Evolutionary conservation across 352 stramenopile genomes (phyloP).

Genomic region (Aphanomyces cochlioides): DNA sequence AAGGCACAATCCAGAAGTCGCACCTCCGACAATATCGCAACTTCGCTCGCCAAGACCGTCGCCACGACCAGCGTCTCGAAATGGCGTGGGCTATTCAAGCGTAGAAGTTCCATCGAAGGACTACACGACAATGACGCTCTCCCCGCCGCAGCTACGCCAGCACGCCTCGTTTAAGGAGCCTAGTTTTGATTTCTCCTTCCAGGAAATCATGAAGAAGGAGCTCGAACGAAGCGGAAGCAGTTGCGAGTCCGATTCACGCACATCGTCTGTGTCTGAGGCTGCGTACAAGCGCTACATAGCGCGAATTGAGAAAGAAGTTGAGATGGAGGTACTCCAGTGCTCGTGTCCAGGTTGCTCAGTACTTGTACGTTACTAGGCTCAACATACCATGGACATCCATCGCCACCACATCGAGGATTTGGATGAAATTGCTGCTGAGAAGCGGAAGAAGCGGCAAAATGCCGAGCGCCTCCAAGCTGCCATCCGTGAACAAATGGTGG

Average conservation of each 20-base stretch:
- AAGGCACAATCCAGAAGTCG: background rate
- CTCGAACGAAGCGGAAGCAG: conserved; percentile 6
- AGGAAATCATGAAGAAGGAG: conserved; percentile 27
- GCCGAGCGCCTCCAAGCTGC: conserved; percentile 20
- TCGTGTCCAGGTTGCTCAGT: no score
- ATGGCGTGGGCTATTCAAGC: conserved; percentile 24
- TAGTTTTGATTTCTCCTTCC: conserved; percentile 27
- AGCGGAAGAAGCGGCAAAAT: conserved; percentile 21
- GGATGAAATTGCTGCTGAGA: conserved; percentile 25
- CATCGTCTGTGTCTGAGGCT: conserved; percentile 7
- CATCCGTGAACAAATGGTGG: conserved; percentile 25
- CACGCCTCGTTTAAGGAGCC: conserved; percentile 27
- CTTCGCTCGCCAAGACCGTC: conserved; percentile 22
- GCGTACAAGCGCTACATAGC: conserved; percentile 23
- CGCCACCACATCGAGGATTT: conserved; percentile 28
- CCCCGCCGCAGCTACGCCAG: conserved; percentile 23
- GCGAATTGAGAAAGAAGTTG: conserved; percentile 26
- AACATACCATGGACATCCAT: conserved; percentile 30
- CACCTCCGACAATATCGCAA: conserved; percentile 1
- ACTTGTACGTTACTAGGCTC: background rate
- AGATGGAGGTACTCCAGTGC: conserved; percentile 21
- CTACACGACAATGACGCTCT: conserved; percentile 26
- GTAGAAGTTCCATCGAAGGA: conserved; percentile 16
- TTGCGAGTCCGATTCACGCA: background rate
- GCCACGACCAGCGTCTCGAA: conserved; percentile 20